Conservation (phyloP, 148 eudicot species). For the Oxyria digyna region DNA sequence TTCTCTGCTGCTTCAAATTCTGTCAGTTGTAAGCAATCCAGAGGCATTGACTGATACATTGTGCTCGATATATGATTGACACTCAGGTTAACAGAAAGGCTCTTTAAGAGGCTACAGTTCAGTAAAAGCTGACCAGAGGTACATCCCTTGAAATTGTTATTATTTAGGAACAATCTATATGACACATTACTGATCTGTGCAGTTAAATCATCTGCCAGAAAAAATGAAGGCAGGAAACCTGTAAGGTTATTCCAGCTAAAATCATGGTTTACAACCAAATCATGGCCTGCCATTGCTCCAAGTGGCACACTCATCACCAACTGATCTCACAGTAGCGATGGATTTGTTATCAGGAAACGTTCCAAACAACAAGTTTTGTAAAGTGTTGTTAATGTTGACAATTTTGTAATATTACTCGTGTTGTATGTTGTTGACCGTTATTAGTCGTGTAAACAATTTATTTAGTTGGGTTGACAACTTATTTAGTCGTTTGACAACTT, state of each 20-base stretch:
- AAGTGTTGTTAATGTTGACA: no score
- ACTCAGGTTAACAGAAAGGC: constrained; percentile 34
- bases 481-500: no score
- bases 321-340: no score
- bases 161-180: constrained; percentile 22
- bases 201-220: constrained; percentile 19
- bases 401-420: no score
- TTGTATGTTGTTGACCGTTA: no score
- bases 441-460: no score
- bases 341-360: no score
- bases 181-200: constrained; percentile 10
- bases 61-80: constrained; percentile 32
- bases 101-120: constrained; percentile 23
- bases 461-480: no score
- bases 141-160: constrained; percentile 31
- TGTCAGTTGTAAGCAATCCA: constrained; percentile 25
- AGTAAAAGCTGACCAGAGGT: constrained; percentile 20
- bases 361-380: no score
- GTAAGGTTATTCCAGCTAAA: constrained; percentile 35
- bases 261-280: constrained; percentile 26
- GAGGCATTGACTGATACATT: constrained; percentile 18
- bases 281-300: constrained; percentile 6
- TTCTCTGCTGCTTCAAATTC: constrained; percentile 38
- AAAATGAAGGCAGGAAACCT: constrained; percentile 27
- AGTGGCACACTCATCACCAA: constrained; percentile 10